A percentile compares a stretch with the other conserved stretches of the same genome.
Conservation (phyloP, 129 eudicot species). For the Dittrichia graveolens region DNA sequence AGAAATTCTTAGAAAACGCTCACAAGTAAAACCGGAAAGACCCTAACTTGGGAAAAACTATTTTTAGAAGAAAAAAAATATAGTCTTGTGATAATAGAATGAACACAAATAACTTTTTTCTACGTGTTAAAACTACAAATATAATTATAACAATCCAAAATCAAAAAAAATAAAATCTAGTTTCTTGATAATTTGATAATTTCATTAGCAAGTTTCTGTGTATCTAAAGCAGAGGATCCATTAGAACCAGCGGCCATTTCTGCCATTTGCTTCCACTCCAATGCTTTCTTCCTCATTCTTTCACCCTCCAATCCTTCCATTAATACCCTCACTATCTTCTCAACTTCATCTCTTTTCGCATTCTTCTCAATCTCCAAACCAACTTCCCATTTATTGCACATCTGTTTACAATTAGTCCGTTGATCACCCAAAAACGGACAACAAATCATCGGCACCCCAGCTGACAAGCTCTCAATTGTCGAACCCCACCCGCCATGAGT, state of each 20-base stretch:
- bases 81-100: no score
- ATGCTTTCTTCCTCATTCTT: conserved; percentile 16
- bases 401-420: conserved; percentile 18
- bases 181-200: conserved; percentile 8
- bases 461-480: conserved; percentile 31
- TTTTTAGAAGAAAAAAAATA: no score
- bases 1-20: no score
- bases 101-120: no score
- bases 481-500: conserved; percentile 40
- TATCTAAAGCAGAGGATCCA: conserved; percentile 15
- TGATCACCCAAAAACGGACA: conserved; percentile 23
- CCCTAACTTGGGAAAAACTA: no score
- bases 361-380: conserved; percentile 24
- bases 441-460: conserved; percentile 34
- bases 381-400: conserved; percentile 22
- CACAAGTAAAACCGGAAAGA: no score
- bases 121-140: no score
- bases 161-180: neutral
- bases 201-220: conserved; percentile 10
- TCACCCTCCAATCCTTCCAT: conserved; percentile 22
- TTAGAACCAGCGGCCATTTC: neutral
- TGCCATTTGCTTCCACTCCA: conserved; percentile 25
- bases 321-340: conserved; percentile 24
- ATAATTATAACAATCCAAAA: neutral
- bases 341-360: conserved; percentile 22